phyloP scores from a whole-genome alignment of 257 asterid species.

The Perilla frutescens region DNA sequence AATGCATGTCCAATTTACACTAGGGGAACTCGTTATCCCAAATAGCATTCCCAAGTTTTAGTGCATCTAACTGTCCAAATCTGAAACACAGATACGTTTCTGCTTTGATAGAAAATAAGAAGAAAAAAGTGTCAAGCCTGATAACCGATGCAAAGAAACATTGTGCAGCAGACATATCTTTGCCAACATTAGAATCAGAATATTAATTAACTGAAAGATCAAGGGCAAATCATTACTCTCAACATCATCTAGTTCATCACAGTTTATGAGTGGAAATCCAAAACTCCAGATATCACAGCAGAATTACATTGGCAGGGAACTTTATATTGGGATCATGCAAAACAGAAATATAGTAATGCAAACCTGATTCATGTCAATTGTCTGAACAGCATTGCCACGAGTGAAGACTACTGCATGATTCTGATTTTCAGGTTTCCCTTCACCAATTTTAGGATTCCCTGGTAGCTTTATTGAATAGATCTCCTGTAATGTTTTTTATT shows the following conservation, averaged over 20 bases:
- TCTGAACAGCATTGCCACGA: slow-evolving; percentile 96
- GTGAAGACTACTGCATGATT: slow-evolving; percentile 95
- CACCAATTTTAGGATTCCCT: slow-evolving; percentile 98
- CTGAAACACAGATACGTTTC: not conserved
- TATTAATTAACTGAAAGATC: slow-evolving; percentile 4
- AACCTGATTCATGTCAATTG: slow-evolving; percentile 99
- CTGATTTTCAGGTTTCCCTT: slow-evolving; percentile 99
- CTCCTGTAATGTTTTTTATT: slow-evolving; percentile 59
- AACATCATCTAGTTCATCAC: slow-evolving; percentile 11
- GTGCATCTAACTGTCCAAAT: slow-evolving; percentile 12
- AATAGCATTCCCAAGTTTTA: not conserved
- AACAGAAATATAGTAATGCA: slow-evolving; percentile 25
- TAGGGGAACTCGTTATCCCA: not conserved
- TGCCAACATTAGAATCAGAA: slow-evolving; percentile 10
- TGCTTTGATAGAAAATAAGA: slow-evolving; percentile 17
- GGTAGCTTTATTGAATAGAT: slow-evolving; percentile 92
- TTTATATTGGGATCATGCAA: slow-evolving; percentile 23
- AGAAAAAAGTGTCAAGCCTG: slow-evolving; percentile 20
- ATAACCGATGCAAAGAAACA: slow-evolving; percentile 11
- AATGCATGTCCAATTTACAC: not conserved
- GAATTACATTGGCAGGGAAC: slow-evolving; percentile 3
- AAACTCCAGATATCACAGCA: not conserved
- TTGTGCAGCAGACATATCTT: slow-evolving; percentile 24
- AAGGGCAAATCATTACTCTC: slow-evolving; percentile 11
- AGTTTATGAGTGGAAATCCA: not conserved